phyloP scores from a whole-genome alignment of 495 filamentous ascomycete genomes.

The Emericellopsis terricola region DNA sequence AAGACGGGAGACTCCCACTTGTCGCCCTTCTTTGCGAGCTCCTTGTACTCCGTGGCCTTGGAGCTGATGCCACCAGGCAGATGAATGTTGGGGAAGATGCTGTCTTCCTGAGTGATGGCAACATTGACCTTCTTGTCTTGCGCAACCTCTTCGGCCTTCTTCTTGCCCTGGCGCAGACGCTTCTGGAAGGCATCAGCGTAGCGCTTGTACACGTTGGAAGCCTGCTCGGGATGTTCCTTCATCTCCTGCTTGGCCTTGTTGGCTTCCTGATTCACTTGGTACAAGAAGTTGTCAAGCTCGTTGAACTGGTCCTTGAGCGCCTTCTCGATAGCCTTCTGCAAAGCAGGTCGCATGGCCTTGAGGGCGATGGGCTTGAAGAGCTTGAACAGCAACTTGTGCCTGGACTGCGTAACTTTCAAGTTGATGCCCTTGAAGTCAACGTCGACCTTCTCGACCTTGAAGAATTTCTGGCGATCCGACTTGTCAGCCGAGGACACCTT shows the following conservation, averaged over 20 bases:
- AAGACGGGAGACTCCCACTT: conserved; percentile 94
- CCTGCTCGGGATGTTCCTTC: conserved; percentile 53
- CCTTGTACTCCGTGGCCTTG: conserved; percentile 90
- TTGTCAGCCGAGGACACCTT: conserved; percentile 68
- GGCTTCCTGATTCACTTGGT: conserved; percentile 65
- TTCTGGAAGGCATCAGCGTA: conserved; percentile 65
- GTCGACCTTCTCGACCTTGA: conserved; percentile 81
- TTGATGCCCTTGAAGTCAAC: conserved; percentile 72
- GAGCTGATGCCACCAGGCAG: conserved; percentile 80
- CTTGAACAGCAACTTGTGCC: conserved; percentile 78
- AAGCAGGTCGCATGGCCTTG: conserved; percentile 60
- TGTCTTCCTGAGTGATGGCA: conserved; percentile 75
- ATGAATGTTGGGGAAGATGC: conserved; percentile 74
- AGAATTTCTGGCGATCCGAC: conserved; percentile 61
- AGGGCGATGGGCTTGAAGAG: conserved; percentile 81
- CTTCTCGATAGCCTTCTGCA: conserved; percentile 79
- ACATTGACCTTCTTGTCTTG: conserved; percentile 73
- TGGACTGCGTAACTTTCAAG: conserved; percentile 85
- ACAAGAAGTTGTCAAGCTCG: conserved; percentile 50
- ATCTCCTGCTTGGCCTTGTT: conserved; percentile 50
- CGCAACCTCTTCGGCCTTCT: conserved; percentile 41
- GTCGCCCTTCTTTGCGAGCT: conserved; percentile 73
- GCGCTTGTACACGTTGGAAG: conserved; percentile 70
- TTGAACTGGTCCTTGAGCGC: conserved; percentile 63
- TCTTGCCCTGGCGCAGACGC: conserved; percentile 50